phyloP scores from a whole-genome alignment of 2,329 filamentous ascomycete genomes.

The Sclerotinia nivalis region DNA sequence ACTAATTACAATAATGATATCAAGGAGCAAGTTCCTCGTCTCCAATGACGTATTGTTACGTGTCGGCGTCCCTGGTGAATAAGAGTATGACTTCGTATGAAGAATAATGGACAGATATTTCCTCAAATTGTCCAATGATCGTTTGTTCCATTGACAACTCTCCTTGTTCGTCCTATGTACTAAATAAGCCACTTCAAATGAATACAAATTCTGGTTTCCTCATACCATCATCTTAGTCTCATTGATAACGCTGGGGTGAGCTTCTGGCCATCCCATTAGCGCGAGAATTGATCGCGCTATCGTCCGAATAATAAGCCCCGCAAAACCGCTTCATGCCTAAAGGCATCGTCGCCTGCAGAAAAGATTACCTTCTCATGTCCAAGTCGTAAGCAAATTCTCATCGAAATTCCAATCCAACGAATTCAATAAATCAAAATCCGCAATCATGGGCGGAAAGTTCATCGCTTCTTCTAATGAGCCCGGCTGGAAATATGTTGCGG shows the following conservation, averaged over 20 bases:
- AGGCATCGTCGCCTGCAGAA: not conserved
- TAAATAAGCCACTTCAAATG: too few species aligned
- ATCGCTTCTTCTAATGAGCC: constrained; percentile 17
- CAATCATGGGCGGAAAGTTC: constrained; percentile 22
- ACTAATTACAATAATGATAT: not conserved
- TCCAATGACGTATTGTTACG: not conserved
- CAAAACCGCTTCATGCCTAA: not conserved
- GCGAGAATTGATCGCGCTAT: not conserved
- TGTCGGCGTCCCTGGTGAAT: too few species aligned
- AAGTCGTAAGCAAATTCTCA: constrained; percentile 18
- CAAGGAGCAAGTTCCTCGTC: not conserved
- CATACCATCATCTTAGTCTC: not conserved
- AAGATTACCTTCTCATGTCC: constrained; percentile 6
- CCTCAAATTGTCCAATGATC: not conserved
- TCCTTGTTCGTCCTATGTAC: not conserved
- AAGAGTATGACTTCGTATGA: not conserved
- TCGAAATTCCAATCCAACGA: constrained; percentile 31
- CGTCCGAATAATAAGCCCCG: too few species aligned
- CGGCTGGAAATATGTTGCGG: constrained; percentile 16
- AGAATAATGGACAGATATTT: not conserved
- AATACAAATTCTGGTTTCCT: too few species aligned
- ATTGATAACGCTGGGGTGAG: not conserved
- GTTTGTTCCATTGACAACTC: not conserved
- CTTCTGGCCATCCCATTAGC: too few species aligned
- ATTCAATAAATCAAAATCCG: constrained; percentile 29